Conservation (phyloP, 2,329 filamentous ascomycete genomes). For the Apiospora pterosperma region DNA sequence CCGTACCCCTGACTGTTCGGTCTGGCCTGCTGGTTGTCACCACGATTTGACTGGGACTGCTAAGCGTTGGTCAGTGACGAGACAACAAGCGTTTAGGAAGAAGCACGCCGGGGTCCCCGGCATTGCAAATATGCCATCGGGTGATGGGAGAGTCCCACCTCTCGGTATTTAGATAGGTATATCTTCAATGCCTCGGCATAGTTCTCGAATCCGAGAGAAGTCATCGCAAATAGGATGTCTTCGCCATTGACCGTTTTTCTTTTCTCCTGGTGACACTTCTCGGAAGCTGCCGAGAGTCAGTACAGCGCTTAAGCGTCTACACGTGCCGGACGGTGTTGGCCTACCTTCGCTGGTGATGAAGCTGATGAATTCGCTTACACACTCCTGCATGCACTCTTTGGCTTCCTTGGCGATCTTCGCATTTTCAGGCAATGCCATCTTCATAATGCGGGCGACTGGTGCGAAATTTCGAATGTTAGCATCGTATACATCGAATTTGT, state of each 20-base stretch:
- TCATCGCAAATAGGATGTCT: slow-evolving; percentile 98
- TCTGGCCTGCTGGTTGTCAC: slow-evolving; percentile 48
- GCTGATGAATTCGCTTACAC: slow-evolving; percentile 98
- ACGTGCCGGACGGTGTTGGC: slow-evolving; percentile 30
- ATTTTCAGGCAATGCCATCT: slow-evolving; percentile 93
- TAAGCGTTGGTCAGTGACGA: slow-evolving; percentile 34
- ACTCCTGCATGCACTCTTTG: slow-evolving; percentile 99
- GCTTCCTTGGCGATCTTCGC: slow-evolving; percentile 99
- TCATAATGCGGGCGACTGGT: slow-evolving; percentile 99
- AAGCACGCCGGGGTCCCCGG: slow-evolving; percentile 8
- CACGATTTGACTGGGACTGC: slow-evolving; percentile 77
- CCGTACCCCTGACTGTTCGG: slow-evolving; percentile 53
- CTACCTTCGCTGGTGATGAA: slow-evolving; percentile 99
- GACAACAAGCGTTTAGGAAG: slow-evolving; percentile 4
- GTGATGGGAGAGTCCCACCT: slow-evolving; percentile 56
- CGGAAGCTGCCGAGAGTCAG: slow-evolving; percentile 66
- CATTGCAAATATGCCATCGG: background rate
- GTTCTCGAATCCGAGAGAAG: slow-evolving; percentile 96
- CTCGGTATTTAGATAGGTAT: slow-evolving; percentile 94
- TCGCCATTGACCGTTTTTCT: slow-evolving; percentile 98
- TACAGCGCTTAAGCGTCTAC: slow-evolving; percentile 15
- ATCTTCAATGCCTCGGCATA: slow-evolving; percentile 98
- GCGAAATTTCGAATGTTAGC: slow-evolving; percentile 94
- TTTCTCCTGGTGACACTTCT: slow-evolving; percentile 99
- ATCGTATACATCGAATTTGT: slow-evolving; percentile 60